Percentiles rank a stretch among this genome's conserved stretches.
Conservation (phyloP, 331 rosid genomes). For the Rosa hybrid region DNA sequence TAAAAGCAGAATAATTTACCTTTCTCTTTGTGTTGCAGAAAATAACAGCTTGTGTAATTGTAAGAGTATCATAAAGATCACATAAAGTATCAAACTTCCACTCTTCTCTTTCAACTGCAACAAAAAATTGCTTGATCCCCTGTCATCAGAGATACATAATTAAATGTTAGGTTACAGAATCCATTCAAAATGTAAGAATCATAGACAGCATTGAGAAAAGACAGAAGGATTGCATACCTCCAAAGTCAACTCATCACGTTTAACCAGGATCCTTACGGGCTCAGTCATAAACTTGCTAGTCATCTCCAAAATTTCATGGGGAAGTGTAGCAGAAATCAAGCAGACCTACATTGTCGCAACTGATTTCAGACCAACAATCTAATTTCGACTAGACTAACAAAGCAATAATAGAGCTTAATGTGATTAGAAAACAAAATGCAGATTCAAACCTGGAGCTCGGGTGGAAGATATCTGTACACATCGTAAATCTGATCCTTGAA, state of each 20-base stretch:
- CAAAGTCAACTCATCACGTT: conserved; percentile 97
- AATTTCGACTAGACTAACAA: conserved; percentile 6
- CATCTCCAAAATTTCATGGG: conserved; percentile 97
- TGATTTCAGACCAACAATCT: neutral
- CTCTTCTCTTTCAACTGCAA: conserved; percentile 96
- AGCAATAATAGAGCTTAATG: neutral
- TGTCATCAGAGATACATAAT: conserved; percentile 32
- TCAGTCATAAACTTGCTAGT: conserved; percentile 97
- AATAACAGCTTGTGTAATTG: conserved; percentile 96
- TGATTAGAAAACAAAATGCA: conserved; percentile 1
- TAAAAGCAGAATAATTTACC: conserved; percentile 40
- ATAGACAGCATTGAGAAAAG: conserved; percentile 11
- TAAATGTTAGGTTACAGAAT: conserved; percentile 22
- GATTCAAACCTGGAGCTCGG: conserved; percentile 84
- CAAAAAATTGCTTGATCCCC: conserved; percentile 99
- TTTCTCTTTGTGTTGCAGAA: conserved; percentile 96
- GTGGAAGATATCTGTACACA: conserved; percentile 96
- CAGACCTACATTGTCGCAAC: conserved; percentile 55
- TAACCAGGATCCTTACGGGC: conserved; percentile 95
- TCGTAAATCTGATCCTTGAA: conserved; percentile 98
- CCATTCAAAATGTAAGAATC: neutral
- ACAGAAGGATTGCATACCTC: conserved; percentile 53
- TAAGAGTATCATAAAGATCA: conserved; percentile 96
- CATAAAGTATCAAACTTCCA: conserved; percentile 97
- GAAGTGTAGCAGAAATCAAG: conserved; percentile 98